A percentile compares a stretch with the other conserved stretches of the same genome.
phyloP scores from a whole-genome alignment of 2,329 filamentous ascomycete species.

The Penicillium occitanis region DNA sequence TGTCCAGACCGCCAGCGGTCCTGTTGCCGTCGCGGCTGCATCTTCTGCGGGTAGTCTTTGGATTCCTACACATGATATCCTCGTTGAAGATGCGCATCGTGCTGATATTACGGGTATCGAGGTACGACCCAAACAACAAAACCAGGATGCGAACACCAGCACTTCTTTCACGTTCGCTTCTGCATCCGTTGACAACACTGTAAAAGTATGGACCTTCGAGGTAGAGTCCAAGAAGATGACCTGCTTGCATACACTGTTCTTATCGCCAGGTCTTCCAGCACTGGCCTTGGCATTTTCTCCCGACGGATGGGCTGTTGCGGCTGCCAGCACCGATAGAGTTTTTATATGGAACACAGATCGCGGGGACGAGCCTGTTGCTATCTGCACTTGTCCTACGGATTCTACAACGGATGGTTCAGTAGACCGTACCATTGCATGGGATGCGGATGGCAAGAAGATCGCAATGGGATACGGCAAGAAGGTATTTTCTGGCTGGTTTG shows the following conservation, averaged over 20 bases:
- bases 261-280: conserved; percentile 39
- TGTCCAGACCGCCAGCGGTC: conserved; percentile 28
- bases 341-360: conserved; percentile 51
- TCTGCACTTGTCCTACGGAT: conserved; percentile 36
- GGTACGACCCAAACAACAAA: conserved; percentile 37
- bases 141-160: conserved; percentile 28
- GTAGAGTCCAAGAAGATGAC: conserved; percentile 38
- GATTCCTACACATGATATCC: conserved; percentile 47
- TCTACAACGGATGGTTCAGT: conserved; percentile 33
- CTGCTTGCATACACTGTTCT: conserved; percentile 38
- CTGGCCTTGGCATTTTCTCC: conserved; percentile 48
- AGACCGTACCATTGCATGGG: conserved; percentile 51
- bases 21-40: conserved; percentile 43
- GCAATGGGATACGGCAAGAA: conserved; percentile 52
- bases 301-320: conserved; percentile 48
- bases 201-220: conserved; percentile 48
- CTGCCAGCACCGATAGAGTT: conserved; percentile 44
- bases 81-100: conserved; percentile 41
- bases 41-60: conserved; percentile 42
- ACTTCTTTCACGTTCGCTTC: conserved; percentile 43
- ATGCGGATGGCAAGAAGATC: conserved; percentile 54
- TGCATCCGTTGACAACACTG: conserved; percentile 46
- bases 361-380: conserved; percentile 45
- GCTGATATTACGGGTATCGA: conserved; percentile 47
- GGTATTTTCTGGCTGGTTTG: conserved; percentile 33